Conservation (phyloP, 1,139 yeast species). For the Saccharomyces uvarum region DNA sequence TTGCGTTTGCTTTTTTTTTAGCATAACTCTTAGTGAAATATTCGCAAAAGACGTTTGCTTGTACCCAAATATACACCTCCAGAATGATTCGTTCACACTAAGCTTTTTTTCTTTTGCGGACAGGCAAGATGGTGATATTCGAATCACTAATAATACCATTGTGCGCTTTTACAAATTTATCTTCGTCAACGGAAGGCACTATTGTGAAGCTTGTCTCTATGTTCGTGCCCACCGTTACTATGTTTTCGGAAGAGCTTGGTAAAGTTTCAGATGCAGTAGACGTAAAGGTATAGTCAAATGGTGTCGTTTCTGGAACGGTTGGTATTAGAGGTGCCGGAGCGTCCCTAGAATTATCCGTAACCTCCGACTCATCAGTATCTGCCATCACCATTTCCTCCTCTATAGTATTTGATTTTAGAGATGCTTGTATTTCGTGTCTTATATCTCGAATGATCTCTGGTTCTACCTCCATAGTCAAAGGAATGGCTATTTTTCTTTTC, state of each 20-base stretch:
- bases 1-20: neutral
- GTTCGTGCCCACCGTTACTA: neutral
- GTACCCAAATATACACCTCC: neutral
- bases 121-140: neutral
- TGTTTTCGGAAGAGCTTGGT: neutral
- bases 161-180: neutral
- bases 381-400: neutral
- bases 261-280: neutral
- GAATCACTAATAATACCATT: neutral
- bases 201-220: neutral
- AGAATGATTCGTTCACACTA: neutral
- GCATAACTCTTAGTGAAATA: neutral
- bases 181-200: neutral
- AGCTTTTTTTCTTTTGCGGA: neutral
- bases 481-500: constrained; percentile 10
- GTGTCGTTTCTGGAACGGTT: neutral
- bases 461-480: constrained; percentile 10
- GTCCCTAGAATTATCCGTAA: neutral
- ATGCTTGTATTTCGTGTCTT: neutral
- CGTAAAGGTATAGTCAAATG: neutral
- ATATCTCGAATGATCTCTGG: neutral
- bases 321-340: neutral
- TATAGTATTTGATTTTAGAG: neutral
- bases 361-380: neutral
- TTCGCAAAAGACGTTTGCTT: neutral